These are phyloP conservation scores for Didymella pomorum DNA, from an alignment of 2,329 filamentous ascomycete species.

Conservation along the genomic window DNA sequence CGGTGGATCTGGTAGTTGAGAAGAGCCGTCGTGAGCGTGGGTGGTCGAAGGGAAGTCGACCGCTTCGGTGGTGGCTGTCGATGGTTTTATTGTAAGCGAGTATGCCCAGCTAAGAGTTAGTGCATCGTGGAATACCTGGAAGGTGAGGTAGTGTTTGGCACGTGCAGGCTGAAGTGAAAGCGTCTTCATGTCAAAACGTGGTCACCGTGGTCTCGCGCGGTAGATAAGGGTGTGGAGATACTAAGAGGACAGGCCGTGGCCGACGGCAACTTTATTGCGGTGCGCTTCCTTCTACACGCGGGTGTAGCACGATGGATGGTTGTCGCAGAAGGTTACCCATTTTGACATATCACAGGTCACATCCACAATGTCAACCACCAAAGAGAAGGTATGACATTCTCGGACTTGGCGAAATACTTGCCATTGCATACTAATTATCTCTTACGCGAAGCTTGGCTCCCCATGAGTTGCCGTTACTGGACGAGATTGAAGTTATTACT, in stretches of 20 bases:
- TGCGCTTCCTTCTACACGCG: slow-evolving; percentile 7
- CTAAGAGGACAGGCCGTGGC: background rate
- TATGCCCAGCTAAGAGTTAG: background rate
- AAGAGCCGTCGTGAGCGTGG: slow-evolving; percentile 6
- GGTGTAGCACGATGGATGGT: slow-evolving; percentile 11
- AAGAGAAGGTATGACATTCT: background rate
- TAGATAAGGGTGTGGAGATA: background rate
- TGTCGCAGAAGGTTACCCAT: slow-evolving; percentile 9
- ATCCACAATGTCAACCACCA: background rate
- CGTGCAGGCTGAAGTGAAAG: slow-evolving; percentile 8
- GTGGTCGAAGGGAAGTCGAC: slow-evolving; percentile 13
- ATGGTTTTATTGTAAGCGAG: background rate
- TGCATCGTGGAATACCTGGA: background rate
- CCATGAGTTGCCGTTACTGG: background rate
- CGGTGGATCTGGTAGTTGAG: background rate
- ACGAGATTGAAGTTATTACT: too few species aligned
- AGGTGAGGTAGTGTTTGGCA: slow-evolving; percentile 7
- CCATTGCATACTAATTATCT: background rate
- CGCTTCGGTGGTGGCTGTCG: slow-evolving; percentile 1
- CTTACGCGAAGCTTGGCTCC: background rate
- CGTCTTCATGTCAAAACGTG: background rate
- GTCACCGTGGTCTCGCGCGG: background rate
- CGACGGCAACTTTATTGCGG: too few species aligned
- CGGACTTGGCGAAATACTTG: background rate
- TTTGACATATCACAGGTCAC: slow-evolving; percentile 8